These are phyloP conservation scores for Colletotrichum chlorophyti DNA, from an alignment of 2,329 filamentous ascomycete genomes.

Conservation along the genomic window DNA sequence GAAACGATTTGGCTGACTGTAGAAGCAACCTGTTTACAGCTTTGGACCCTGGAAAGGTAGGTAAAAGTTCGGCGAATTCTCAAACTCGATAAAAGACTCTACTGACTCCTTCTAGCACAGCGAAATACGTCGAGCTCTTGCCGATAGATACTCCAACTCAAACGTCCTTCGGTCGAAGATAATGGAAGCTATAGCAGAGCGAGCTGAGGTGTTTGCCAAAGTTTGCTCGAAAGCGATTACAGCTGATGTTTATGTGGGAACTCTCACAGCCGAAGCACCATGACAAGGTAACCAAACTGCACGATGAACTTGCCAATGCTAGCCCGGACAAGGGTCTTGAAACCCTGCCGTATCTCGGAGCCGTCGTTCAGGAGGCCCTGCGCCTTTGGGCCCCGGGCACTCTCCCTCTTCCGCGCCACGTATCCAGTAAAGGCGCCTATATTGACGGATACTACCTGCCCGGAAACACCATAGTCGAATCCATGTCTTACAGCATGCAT, in stretches of 20 bases:
- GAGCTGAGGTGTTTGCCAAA: not conserved
- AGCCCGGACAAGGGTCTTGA: not conserved
- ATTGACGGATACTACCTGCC: constrained; percentile 32
- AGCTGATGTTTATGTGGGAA: not conserved
- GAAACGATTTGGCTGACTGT: not conserved
- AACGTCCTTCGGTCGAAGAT: not conserved
- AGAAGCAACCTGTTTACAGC: not conserved
- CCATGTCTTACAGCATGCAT: constrained; percentile 28
- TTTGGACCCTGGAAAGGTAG: not conserved
- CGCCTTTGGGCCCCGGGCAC: constrained; percentile 23
- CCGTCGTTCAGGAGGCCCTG: constrained; percentile 18
- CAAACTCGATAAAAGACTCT: not conserved
- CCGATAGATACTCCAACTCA: not conserved
- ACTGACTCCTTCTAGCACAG: not conserved
- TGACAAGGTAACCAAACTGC: not conserved
- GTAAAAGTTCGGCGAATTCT: not conserved
- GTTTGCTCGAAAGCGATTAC: not conserved
- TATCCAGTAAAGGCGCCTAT: constrained; percentile 28
- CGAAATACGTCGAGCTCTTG: not conserved
- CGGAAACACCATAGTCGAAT: constrained; percentile 28
- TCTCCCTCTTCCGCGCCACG: constrained; percentile 27
- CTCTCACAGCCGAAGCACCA: not conserved
- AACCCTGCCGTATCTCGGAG: constrained; percentile 15
- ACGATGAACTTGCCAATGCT: not conserved
- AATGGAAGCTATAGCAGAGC: not conserved